phyloP scores from a whole-genome alignment of 2,329 filamentous ascomycete species.

The Corinectria fuckeliana region DNA sequence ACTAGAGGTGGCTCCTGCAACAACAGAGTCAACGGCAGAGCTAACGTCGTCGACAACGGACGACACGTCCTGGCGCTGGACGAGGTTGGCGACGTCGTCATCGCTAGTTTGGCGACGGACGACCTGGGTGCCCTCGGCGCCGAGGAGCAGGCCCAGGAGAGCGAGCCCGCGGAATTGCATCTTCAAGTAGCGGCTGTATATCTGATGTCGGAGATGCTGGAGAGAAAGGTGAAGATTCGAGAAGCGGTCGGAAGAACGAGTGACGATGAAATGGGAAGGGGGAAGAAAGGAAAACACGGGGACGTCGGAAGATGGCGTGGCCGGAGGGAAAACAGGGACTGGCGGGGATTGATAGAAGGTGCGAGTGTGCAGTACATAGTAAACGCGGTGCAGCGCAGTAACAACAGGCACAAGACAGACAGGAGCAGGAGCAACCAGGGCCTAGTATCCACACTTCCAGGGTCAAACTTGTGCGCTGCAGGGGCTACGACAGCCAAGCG shows the following conservation, averaged over 20 bases:
- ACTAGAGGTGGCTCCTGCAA: neutral
- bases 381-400: constrained; percentile 5
- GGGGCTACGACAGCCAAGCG: neutral
- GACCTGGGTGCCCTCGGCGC: constrained; percentile 31
- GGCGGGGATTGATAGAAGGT: constrained; percentile 25
- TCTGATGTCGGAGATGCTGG: constrained; percentile 12
- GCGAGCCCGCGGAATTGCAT: constrained; percentile 37
- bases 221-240: constrained; percentile 11
- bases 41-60: constrained; percentile 3
- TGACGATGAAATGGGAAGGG: constrained; percentile 8
- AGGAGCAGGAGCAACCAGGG: neutral
- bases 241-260: constrained; percentile 20
- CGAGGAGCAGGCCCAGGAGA: constrained; percentile 33
- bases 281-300: constrained; percentile 21
- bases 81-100: neutral
- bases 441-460: neutral
- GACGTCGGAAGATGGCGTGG: constrained; percentile 22
- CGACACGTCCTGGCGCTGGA: constrained; percentile 21
- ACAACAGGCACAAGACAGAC: neutral
- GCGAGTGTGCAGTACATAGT: constrained; percentile 1
- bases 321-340: constrained; percentile 26
- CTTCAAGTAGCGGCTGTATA: constrained; percentile 10
- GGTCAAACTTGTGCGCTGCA: neutral
- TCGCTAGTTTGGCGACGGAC: constrained; percentile 8
- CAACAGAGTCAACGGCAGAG: neutral